phyloP scores from a whole-genome alignment of 2,329 filamentous ascomycete genomes.

The Aspergillus sp. region DNA sequence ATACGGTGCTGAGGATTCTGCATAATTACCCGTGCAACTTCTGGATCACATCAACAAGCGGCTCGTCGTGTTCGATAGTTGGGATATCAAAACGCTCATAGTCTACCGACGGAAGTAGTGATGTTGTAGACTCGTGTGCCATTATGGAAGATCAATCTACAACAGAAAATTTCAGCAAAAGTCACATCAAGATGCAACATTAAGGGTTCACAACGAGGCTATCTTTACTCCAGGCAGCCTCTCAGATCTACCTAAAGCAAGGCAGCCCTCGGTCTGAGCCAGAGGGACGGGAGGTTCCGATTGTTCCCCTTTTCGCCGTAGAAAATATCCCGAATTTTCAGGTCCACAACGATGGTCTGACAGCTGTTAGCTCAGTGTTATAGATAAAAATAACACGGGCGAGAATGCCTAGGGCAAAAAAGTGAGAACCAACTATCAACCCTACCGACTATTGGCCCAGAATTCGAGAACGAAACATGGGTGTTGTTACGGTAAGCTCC shows the following conservation, averaged over 20 bases:
- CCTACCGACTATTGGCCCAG: background rate
- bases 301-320: background rate
- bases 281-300: background rate
- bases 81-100: conserved; percentile 38
- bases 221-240: background rate
- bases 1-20: background rate
- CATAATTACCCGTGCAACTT: conserved; percentile 39
- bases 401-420: no score
- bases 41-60: conserved; percentile 39
- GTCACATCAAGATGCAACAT: background rate
- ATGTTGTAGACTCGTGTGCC: conserved; percentile 16
- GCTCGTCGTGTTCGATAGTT: conserved; percentile 41
- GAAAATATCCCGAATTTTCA: background rate
- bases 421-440: background rate
- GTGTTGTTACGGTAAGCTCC: background rate
- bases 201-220: background rate
- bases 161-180: background rate
- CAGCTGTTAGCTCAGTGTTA: background rate
- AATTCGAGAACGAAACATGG: background rate
- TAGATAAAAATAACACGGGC: background rate
- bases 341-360: background rate
- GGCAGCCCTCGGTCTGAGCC: background rate
- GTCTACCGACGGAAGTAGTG: conserved; percentile 17
- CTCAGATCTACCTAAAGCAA: background rate
- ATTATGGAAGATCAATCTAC: background rate